Evolutionary conservation across 2,329 filamentous ascomycete genomes (phyloP), one percentile per base, ranked within the genome.

Genomic region (Fonsecaea pedrosoi): DNA sequence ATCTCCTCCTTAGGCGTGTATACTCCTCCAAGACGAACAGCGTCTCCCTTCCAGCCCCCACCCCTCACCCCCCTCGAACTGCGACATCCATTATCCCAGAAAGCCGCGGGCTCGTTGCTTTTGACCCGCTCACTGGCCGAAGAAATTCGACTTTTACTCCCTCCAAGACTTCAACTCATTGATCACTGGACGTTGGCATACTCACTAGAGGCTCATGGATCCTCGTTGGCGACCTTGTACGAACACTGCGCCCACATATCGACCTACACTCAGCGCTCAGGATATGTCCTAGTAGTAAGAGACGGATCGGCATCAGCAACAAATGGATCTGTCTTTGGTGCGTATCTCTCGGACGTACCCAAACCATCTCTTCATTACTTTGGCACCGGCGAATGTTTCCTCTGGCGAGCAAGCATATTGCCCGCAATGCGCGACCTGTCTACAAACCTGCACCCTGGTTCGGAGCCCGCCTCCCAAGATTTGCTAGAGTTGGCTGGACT

Each of bases 301-400:
- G 95, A 99, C 77, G 86, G 86, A 21, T 79, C 76, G 15, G 59
- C 64, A 3, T 73, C 77, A 2, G 73, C 74, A 30, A 60, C 62
- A 5, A 60, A 69, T 58, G 75, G 77, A 56, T 75, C 79, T 32
- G 86, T 92, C 50, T 99, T 99, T 77, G 95, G 95, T 75, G 94
- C 94, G 61, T 98, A 98, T 78, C 87, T 98, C 62, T 96, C 92
- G 60, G 94, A 99, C 77, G 85, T 91, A 59, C 94, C 94, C 10
- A 91, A 90, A 73, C 92, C 92, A 0, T 83, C 88, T 1, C 81
- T 92, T 2, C 91, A 94, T 70, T 99, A 97, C 82, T 99, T 92
- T 78, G 95, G 95, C 74, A 97, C 92, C 12, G 95, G 95, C 74
- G 95, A 99, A 79, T 98, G 94, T 79, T 99, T 96, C 78, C 86